phyloP scores from a whole-genome alignment of 495 filamentous ascomycete genomes.

The Rostrohypoxylon terebratum region DNA sequence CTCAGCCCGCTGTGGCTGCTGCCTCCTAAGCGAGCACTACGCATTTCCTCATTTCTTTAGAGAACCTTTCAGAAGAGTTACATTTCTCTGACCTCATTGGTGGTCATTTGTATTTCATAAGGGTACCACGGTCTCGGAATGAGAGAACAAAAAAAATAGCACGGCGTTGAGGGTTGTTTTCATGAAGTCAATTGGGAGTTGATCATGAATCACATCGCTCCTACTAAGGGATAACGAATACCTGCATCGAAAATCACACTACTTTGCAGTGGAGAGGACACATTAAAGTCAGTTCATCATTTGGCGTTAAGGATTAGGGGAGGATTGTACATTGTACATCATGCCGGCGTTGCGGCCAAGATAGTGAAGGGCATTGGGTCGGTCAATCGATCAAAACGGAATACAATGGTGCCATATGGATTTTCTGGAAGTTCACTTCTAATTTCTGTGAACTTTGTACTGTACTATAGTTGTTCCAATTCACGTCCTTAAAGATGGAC shows the following conservation, averaged over 20 bases:
- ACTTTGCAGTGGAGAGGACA: constrained; percentile 8
- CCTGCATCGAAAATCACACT: not conserved
- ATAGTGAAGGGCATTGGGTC: constrained; percentile 11
- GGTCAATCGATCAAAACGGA: constrained; percentile 8
- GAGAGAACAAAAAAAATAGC: constrained; percentile 40
- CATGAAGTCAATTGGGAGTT: not conserved
- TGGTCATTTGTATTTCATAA: constrained; percentile 30
- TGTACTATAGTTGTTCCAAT: not conserved
- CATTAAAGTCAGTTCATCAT: constrained; percentile 9
- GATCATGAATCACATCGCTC: constrained; percentile 17
- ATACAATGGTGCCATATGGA: constrained; percentile 5
- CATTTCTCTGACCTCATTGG: constrained; percentile 11
- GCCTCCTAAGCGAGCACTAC: constrained; percentile 27
- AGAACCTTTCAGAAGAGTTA: not conserved
- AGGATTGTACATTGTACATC: constrained; percentile 32
- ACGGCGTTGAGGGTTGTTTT: constrained; percentile 37
- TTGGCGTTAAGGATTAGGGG: constrained; percentile 16
- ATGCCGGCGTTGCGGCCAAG: constrained; percentile 27
- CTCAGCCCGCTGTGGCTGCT: constrained; percentile 31
- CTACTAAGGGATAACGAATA: constrained; percentile 2
- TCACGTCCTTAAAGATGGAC: not conserved
- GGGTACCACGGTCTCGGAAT: constrained; percentile 28
- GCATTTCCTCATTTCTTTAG: not conserved
- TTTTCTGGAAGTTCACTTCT: not conserved
- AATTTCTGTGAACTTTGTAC: not conserved